These are phyloP conservation scores for Immersiella caudata DNA, from an alignment of 495 filamentous ascomycete genomes.

Conservation along the genomic window DNA sequence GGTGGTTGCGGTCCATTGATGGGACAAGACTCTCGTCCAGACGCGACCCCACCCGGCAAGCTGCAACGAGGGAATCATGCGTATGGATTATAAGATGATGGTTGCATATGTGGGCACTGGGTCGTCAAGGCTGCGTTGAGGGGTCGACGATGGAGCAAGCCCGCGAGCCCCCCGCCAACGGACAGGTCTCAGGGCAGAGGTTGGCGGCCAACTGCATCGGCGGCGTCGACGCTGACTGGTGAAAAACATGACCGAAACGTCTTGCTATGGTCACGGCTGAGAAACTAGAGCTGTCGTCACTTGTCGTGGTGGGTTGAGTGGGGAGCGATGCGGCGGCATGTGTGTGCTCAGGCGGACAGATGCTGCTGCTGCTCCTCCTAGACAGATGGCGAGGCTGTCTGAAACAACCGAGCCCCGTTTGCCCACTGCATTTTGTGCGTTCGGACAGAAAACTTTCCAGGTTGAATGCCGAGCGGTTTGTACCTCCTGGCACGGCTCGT, in stretches of 20 bases:
- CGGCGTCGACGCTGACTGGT: conserved; percentile 12
- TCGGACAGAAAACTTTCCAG: not conserved
- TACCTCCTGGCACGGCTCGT: not conserved
- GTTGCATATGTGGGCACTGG: conserved; percentile 28
- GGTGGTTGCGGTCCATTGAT: conserved; percentile 22
- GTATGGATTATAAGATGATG: conserved; percentile 19
- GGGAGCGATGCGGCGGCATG: conserved; percentile 3
- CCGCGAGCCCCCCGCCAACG: not conserved
- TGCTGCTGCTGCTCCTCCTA: not conserved
- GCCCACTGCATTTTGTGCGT: not conserved
- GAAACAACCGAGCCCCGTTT: conserved; percentile 13
- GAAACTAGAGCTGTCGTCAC: conserved; percentile 11
- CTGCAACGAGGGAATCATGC: conserved; percentile 34
- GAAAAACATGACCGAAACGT: conserved; percentile 1
- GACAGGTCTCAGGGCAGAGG: conserved; percentile 8
- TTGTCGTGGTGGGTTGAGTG: not conserved
- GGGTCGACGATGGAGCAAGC: not conserved
- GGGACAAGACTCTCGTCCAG: conserved; percentile 16
- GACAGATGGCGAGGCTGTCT: conserved; percentile 7
- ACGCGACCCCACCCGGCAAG: conserved; percentile 26
- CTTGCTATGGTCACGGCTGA: conserved; percentile 12
- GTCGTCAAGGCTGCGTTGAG: not conserved
- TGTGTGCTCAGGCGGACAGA: conserved; percentile 8
- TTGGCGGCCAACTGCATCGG: conserved; percentile 9
- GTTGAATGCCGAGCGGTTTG: not conserved